phyloP scores from a whole-genome alignment of 306 rosid genomes.

The Luffa acutangula region DNA sequence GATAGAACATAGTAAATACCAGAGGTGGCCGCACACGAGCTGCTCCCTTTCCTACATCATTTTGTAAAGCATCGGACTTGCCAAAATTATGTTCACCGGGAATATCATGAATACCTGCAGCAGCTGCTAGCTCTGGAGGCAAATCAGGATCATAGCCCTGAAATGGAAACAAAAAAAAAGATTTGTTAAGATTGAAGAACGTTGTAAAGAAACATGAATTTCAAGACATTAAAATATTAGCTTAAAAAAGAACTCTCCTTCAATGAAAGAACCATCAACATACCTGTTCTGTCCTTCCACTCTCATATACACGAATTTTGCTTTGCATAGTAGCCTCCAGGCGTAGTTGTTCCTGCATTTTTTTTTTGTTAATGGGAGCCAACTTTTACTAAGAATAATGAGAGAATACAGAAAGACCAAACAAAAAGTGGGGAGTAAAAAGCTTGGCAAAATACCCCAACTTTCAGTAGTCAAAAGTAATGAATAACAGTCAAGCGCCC shows the following conservation, averaged over 20 bases:
- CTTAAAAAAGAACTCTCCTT: background rate
- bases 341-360: slow-evolving; percentile 87
- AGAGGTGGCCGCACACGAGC: slow-evolving; percentile 67
- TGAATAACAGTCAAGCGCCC: background rate
- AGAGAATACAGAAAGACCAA: background rate
- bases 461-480: background rate
- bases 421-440: background rate
- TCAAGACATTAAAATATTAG: background rate
- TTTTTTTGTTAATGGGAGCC: background rate
- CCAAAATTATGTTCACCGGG: slow-evolving; percentile 40
- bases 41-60: slow-evolving; percentile 49
- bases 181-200: background rate
- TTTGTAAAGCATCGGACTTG: slow-evolving; percentile 51
- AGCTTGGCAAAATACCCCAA: background rate
- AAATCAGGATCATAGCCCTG: slow-evolving; percentile 98
- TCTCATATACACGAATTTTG: slow-evolving; percentile 93
- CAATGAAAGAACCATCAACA: slow-evolving; percentile 8
- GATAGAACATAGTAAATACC: slow-evolving; percentile 33
- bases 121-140: slow-evolving; percentile 98
- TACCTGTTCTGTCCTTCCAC: slow-evolving; percentile 97
- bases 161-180: slow-evolving; percentile 11
- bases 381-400: background rate
- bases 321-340: slow-evolving; percentile 98
- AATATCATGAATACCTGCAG: slow-evolving; percentile 64
- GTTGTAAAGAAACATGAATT: background rate